Percentiles rank a stretch among this genome's conserved stretches.
These are phyloP conservation scores for Mycena olivaceomarginata DNA, from an alignment of 768 basidiomycete genomes.

Conservation along the genomic window DNA sequence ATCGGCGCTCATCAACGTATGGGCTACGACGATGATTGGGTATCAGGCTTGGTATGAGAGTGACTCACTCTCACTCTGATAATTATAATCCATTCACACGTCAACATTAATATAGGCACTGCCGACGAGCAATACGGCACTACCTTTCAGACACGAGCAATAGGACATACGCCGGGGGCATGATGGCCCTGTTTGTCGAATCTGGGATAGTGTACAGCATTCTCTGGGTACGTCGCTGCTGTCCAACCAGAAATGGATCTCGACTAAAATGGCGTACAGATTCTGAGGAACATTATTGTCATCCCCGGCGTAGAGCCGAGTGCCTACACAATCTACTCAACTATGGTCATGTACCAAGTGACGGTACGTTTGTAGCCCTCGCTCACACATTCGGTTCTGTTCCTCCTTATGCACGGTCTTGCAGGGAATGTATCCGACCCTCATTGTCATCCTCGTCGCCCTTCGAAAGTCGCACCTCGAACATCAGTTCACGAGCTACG, in stretches of 20 bases:
- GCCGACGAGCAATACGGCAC: background rate
- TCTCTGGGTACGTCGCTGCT: background rate
- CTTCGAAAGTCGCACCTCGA: conserved; percentile 34
- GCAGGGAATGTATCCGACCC: conserved; percentile 36
- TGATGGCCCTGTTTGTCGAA: background rate
- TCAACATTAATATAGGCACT: background rate
- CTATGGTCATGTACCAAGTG: background rate
- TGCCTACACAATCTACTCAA: background rate
- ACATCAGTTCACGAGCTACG: conserved; percentile 25
- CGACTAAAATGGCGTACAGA: background rate
- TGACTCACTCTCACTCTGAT: no score
- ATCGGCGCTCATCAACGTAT: background rate
- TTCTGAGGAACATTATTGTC: background rate
- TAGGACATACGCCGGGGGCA: background rate
- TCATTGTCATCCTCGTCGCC: conserved; percentile 34
- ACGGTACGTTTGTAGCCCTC: background rate
- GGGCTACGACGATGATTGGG: background rate
- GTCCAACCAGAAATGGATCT: background rate
- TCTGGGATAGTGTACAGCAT: background rate
- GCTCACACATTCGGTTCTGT: background rate
- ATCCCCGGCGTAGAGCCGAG: background rate
- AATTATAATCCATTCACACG: background rate
- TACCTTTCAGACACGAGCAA: background rate
- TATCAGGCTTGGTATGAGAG: background rate
- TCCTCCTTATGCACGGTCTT: no score